A percentile compares a stretch with the other conserved stretches of the same genome.
Conservation (phyloP, 148 eudicot species). For the Talinum fruticosum region DNA sequence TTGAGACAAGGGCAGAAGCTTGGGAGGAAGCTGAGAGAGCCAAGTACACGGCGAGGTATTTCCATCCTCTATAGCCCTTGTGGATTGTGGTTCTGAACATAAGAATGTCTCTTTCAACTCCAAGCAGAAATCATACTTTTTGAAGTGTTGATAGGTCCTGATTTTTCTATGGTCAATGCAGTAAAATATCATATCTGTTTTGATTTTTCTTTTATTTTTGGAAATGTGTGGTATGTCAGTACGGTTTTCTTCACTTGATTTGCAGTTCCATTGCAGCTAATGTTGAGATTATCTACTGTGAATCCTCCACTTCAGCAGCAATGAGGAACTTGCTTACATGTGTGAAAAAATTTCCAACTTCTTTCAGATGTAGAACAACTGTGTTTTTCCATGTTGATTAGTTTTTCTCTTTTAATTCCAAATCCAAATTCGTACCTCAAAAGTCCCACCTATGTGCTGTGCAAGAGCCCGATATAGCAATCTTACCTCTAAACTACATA, state of each 20-base stretch:
- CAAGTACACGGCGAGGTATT: slow-evolving; percentile 58
- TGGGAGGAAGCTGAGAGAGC: slow-evolving; percentile 80
- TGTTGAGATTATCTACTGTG: neutral
- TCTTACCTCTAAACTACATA: too few relatives aligned
- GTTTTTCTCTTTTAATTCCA: neutral
- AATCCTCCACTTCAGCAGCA: too few relatives aligned
- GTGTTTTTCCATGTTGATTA: neutral
- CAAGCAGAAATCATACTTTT: neutral
- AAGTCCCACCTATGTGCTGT: too few relatives aligned
- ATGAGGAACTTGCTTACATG: too few relatives aligned
- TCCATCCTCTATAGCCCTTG: neutral
- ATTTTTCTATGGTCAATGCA: neutral
- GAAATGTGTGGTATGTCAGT: neutral
- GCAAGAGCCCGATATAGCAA: too few relatives aligned
- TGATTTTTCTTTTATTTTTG: neutral
- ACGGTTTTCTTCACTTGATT: neutral
- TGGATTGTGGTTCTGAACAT: neutral
- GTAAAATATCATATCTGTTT: neutral
- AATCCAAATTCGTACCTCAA: too few relatives aligned
- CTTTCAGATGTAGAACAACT: neutral
- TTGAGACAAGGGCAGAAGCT: slow-evolving; percentile 59
- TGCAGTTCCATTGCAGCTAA: neutral
- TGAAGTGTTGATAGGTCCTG: neutral
- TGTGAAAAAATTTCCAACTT: too few relatives aligned
- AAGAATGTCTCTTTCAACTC: neutral